Percentiles rank a stretch among this genome's conserved stretches.
These are phyloP conservation scores for Cadophora sp. DNA, from an alignment of 2,329 filamentous ascomycete genomes.

Conservation along the genomic window DNA sequence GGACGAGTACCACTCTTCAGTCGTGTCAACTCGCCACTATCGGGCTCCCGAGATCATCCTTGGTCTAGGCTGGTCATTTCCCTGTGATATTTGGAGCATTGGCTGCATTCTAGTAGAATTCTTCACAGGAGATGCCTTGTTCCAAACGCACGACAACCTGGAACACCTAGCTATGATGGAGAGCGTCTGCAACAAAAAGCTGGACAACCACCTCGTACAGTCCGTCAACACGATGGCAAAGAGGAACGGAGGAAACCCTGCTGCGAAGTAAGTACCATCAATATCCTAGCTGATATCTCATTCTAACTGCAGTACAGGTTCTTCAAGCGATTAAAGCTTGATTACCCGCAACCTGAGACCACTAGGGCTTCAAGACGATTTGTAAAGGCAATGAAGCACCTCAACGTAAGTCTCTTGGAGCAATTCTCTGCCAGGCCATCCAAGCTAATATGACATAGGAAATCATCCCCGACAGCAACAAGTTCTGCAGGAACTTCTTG, in stretches of 20 bases:
- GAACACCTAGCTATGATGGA: constrained; percentile 82
- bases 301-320: constrained; percentile 57
- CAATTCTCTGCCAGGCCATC: neutral
- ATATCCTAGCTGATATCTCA: neutral
- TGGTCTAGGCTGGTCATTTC: constrained; percentile 73
- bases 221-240: constrained; percentile 63
- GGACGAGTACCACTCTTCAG: constrained; percentile 75
- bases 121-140: constrained; percentile 73
- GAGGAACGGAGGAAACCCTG: constrained; percentile 63
- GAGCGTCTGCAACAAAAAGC: constrained; percentile 64
- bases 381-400: constrained; percentile 74
- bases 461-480: constrained; percentile 66
- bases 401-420: constrained; percentile 57
- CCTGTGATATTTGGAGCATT: constrained; percentile 78
- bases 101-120: constrained; percentile 77
- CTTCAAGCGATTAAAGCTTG: constrained; percentile 70
- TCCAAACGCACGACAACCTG: constrained; percentile 76
- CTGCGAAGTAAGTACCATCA: constrained; percentile 63
- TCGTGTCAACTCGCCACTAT: constrained; percentile 74
- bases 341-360: constrained; percentile 69
- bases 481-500: constrained; percentile 67
- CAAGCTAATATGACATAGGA: constrained; percentile 55
- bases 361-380: constrained; percentile 69
- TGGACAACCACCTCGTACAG: constrained; percentile 65
- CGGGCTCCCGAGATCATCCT: constrained; percentile 75